Base-by-base conservation (phyloP, 176 grass and related monocot genomes). In the Juncus effusus region DNA sequence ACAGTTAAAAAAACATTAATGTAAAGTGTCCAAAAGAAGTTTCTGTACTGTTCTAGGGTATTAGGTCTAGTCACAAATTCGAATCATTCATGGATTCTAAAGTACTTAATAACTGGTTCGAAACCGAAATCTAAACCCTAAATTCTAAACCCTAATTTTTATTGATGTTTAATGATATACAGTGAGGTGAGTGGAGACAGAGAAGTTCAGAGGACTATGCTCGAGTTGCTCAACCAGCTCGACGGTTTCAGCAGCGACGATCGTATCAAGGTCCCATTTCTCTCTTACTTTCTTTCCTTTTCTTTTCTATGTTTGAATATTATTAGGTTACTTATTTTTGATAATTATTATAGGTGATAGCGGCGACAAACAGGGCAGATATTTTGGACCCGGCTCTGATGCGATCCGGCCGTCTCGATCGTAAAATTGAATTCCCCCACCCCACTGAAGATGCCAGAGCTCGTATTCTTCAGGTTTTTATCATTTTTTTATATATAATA, bases 401-500 rank as follows among this genome's bases (percentile, higher is more conserved):
- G 85, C 79, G 87, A 14, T 91, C 92, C 77, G 92, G 92, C 36
- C 92, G 92, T 64, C 77, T 96, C 73, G 92, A 96, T 65, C 59
- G 87, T 15, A 96, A 96, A 76, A 96, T 96, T 4, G 87, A 96
- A 71, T 91, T 96, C 49, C 92, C 87, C 76, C 84, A 91, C 62
- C 92, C 92, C 12, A 76, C 84, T 56, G 92, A 91, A 76, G 85
- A 96, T 76, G 92, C 87, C 47, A 74, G 92, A 76, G 82, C 84
- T 79, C 83, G 87, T 76, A 96, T 96, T 38, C 85, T 96, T 80
- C 92, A 96, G 76, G 92, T 96, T 28, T 28, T 28, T 28, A 28
- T 28, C 19, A 28, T 28, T 28, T 28, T 28, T 28, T 28, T 28
- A 28, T 28, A 28, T 28, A 28, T 28, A 28, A 28, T 28, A 28